Conservation (phyloP, 139 green algal species). For the Chlamydomonas incerta region DNA sequence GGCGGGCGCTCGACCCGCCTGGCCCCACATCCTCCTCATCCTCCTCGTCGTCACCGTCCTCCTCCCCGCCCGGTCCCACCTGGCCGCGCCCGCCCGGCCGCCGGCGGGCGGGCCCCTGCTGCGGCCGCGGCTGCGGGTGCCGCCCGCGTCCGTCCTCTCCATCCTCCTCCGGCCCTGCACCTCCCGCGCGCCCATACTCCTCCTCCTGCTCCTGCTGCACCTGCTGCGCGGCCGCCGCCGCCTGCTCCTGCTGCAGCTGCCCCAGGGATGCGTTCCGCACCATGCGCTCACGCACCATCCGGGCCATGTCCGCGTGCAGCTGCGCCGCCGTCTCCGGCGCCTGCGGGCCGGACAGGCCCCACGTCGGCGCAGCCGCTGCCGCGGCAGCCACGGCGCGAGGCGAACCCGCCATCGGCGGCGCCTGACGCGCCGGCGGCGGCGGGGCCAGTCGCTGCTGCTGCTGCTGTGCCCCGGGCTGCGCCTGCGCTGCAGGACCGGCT, state of each 20-base stretch:
- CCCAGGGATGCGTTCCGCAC: background rate
- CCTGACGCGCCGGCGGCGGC: too few relatives aligned
- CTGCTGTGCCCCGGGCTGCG: too few relatives aligned
- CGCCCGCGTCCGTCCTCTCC: background rate
- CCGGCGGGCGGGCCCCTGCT: background rate
- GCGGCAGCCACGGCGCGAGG: background rate
- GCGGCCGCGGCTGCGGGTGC: background rate
- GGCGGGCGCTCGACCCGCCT: background rate
- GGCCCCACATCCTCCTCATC: background rate
- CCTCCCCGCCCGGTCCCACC: background rate
- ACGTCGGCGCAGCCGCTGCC: background rate
- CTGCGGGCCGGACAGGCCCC: background rate
- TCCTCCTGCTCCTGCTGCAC: background rate
- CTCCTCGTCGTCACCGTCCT: background rate
- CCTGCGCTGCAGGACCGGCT: too few relatives aligned
- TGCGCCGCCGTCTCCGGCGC: background rate
- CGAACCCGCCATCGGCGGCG: background rate
- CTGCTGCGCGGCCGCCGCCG: constrained; percentile 1
- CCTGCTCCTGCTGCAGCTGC: background rate
- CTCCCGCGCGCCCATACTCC: too few relatives aligned
- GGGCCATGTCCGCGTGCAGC: background rate
- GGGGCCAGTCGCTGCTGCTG: background rate
- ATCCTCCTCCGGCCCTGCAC: background rate
- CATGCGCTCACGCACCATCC: constrained; percentile 30
- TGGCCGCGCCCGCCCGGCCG: too few relatives aligned